Base-by-base conservation (phyloP, 2,329 filamentous ascomycete genomes). In the Stenocarpella maydis region DNA sequence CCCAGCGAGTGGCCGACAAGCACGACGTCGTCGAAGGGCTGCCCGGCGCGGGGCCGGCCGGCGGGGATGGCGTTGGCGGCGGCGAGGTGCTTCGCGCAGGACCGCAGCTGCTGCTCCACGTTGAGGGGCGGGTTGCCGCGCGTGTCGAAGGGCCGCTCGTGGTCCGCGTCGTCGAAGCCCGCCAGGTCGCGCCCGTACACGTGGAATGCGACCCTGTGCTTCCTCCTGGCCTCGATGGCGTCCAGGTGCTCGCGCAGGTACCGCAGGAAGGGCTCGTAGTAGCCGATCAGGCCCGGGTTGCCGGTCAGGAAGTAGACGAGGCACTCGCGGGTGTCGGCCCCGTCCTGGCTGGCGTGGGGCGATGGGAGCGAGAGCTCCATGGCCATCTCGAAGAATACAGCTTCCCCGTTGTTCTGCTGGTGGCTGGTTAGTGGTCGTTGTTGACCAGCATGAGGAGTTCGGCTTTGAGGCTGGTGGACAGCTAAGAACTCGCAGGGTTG, bases 1-100 rank as follows among this genome's bases (percentile, higher is more conserved):
- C 92, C 92, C 1, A 95, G 90, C 0, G 91, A 93, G 78, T 95
- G 92, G 4, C 91, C 92, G 61, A 92, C 86, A 19, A 95, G 80
- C 9, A 93, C 83, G 21, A 94, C 86, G 61, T 83, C 82, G 75
- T 89, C 83, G 72, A 87, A 90, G 0, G 80, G 77, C 55, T 78
- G 74, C 43, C 79, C 80, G 47, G 78, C 72, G 1, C 75, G 73
- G 7, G 76, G 71, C 3, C 75, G 72, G 19, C 69, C 72, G 69
- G 74, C 78, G 67, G 71, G 74, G 39, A 78, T 74, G 45, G 75
- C 75, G 52, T 77, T 76, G 3, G 75, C 58, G 1, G 78, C 76
- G 5, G 86, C 73, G 14, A 81, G 78, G 1, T 76, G 72, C 60
- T 83, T 83, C 7, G 82, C 75, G 19, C 47, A 53, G 43, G 80